Evolutionary conservation across 352 stramenopile genomes (phyloP).

Genomic region (Pythium phragmitis): DNA sequence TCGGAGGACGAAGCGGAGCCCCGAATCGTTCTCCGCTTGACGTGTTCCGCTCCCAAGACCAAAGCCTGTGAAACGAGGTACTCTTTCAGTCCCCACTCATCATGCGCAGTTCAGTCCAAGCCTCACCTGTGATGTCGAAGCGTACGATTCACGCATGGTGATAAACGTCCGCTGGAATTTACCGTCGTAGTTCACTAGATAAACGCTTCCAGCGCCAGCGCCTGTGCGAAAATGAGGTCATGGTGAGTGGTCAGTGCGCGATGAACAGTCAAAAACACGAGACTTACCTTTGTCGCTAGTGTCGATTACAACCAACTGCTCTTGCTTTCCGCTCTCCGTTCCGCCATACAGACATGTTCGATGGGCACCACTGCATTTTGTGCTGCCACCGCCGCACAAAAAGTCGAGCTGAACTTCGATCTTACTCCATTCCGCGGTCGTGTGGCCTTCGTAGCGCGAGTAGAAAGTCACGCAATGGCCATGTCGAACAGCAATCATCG

Average conservation of each 20-base stretch:
- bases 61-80: not conserved
- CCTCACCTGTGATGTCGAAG: not conserved
- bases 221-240: not conserved
- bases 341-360: conserved; percentile 45
- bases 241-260: not conserved
- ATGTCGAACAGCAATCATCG: not conserved
- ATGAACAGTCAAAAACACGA: no score
- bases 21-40: conserved; percentile 1
- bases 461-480: conserved; percentile 7
- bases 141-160: not conserved
- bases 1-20: not conserved
- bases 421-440: not conserved
- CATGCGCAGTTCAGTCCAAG: not conserved
- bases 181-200: conserved; percentile 3
- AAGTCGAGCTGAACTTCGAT: conserved; percentile 6
- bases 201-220: not conserved
- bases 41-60: not conserved
- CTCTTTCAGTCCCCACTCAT: not conserved
- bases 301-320: conserved; percentile 36
- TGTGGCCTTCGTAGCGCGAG: conserved; percentile 3
- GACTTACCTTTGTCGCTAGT: conserved; percentile 8
- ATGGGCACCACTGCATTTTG: not conserved
- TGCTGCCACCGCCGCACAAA: not conserved
- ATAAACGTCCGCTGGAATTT: not conserved
- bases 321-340: conserved; percentile 26